These are phyloP conservation scores for Phytophthora pinifolia DNA, from an alignment of 352 stramenopile genomes.

Conservation along the genomic window DNA sequence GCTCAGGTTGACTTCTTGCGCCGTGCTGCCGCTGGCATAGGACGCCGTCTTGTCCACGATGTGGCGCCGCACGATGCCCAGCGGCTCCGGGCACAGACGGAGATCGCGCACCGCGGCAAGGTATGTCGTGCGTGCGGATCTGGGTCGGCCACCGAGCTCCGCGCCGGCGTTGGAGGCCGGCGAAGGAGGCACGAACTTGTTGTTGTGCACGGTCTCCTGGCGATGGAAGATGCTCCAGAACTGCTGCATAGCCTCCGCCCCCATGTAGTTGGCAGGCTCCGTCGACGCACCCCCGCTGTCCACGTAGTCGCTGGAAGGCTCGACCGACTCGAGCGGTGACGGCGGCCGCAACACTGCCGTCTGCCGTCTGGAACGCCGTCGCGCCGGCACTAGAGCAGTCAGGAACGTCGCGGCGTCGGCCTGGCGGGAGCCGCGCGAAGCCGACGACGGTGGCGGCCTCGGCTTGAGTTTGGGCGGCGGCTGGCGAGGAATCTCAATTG, in stretches of 20 bases:
- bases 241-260: conserved; percentile 46
- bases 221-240: conserved; percentile 80
- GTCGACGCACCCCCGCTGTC: background rate
- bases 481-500: conserved; percentile 10
- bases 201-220: conserved; percentile 60
- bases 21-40: conserved; percentile 40
- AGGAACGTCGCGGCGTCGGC: conserved; percentile 43
- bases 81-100: conserved; percentile 57
- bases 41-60: conserved; percentile 51
- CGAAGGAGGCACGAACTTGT: conserved; percentile 25
- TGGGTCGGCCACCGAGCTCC: conserved; percentile 25
- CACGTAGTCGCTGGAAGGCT: conserved; percentile 27
- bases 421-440: conserved; percentile 6
- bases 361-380: conserved; percentile 12
- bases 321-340: conserved; percentile 54
- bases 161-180: conserved; percentile 1
- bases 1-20: conserved; percentile 70
- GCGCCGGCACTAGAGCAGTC: conserved; percentile 37
- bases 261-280: conserved; percentile 60
- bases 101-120: conserved; percentile 57
- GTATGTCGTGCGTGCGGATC: conserved; percentile 64
- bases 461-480: conserved; percentile 15
- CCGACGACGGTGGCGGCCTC: conserved; percentile 9
- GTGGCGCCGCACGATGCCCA: conserved; percentile 62
- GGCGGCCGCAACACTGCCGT: conserved; percentile 43